Evolutionary conservation across 768 basidiomycete genomes (phyloP), one percentile per base, ranked within the genome.

Genomic region (Suillus subluteus): DNA sequence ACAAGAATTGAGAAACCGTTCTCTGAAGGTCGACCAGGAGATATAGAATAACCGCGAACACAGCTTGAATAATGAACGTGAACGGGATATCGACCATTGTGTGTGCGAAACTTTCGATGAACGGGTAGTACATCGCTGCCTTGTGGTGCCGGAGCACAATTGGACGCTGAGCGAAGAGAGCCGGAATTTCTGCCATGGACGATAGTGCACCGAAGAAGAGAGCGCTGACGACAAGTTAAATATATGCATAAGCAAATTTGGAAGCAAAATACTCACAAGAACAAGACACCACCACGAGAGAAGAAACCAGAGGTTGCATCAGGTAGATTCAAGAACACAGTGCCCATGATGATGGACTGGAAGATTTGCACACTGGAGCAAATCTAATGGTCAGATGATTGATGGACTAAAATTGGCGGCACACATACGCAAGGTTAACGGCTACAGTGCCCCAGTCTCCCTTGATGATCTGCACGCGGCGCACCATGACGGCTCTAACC

Each of bases 221-320:
- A 2, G 88, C 75, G 62, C 88, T 90, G 61, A 13, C 12, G 6
- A 21, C 11, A 8, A 11, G 18, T 43, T 1, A 30, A 46, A 37
- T 18, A 0, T 16, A n/a, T 43, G 26, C 11, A 58, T n/a, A n/a
- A 52, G 9, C 5, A 44, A 6, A 3, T 0, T 3, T 2, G 2
- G 18, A 21, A 4, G 18, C 1, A 37, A 41, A 95, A 76, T 66
- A 93, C 76, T 18, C 87, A 87, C 46, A 83, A 77, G 75, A 96
- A 95, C 62, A 96, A 85, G 38, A 95, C 87, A 78, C 91, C 84
- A 56, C 93, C 94, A 68, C 95, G 87, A 32, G 94, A 95, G 79
- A 98, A 98, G 0, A 90, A 92, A 40, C 95, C 95, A 50, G 85
- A 83, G 7, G 95, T 87, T 0, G 91, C 89, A 16, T 83, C 72